A percentile compares a stretch with the other conserved stretches of the same genome.
Conservation (phyloP, 2,329 filamentous ascomycete species). For the Alternaria triticimaculans region DNA sequence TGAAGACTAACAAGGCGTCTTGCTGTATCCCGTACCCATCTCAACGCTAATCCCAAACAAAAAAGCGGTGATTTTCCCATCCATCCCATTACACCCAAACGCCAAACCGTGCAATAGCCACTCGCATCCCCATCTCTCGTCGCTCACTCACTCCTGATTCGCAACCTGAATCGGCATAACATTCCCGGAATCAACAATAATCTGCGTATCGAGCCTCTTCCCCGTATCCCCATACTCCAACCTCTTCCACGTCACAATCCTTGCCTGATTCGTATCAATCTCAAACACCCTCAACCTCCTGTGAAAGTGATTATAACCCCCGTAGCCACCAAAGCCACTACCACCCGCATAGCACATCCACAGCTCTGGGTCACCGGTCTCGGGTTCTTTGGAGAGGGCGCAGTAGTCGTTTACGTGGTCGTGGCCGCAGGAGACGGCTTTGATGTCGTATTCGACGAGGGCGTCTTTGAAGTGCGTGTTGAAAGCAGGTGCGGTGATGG, state of each 20-base stretch:
- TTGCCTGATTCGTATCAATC: conserved; percentile 87
- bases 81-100: not conserved
- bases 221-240: conserved; percentile 70
- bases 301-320: conserved; percentile 84
- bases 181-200: conserved; percentile 65
- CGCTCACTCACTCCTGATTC: conserved; percentile 11
- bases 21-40: not conserved
- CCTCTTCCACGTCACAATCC: conserved; percentile 91
- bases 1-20: not conserved
- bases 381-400: conserved; percentile 64
- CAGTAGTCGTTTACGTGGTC: conserved; percentile 99
- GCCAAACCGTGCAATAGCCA: not conserved
- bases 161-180: conserved; percentile 42
- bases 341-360: conserved; percentile 99
- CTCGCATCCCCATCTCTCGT: too few relatives aligned
- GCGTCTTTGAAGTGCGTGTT: conserved; percentile 95
- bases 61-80: not conserved
- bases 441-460: conserved; percentile 81
- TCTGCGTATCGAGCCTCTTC: conserved; percentile 63
- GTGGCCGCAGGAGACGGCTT: conserved; percentile 90
- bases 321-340: conserved; percentile 92
- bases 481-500: conserved; percentile 83
- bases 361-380: conserved; percentile 60
- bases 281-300: conserved; percentile 89
- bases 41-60: not conserved